Conservation (phyloP, 148 eudicot genomes). For the Diospyros lotus region DNA sequence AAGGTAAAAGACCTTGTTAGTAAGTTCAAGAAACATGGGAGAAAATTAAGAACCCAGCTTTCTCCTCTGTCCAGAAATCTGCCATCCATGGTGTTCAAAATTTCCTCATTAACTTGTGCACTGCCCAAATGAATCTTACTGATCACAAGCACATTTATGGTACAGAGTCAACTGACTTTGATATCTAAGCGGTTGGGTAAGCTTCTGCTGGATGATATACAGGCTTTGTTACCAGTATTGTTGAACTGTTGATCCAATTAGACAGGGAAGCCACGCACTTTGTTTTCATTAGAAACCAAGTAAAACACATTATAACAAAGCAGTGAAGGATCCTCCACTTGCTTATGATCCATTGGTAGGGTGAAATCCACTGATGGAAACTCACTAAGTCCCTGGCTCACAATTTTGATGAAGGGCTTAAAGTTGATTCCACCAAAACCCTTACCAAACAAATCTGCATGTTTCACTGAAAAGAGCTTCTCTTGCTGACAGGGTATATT, state of each 20-base stretch:
- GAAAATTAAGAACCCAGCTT: not conserved
- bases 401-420: too few species aligned
- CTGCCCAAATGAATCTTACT: not conserved
- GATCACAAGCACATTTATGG: not conserved
- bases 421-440: not conserved
- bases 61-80: not conserved
- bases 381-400: too few species aligned
- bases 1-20: not conserved
- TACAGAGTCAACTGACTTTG: not conserved
- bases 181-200: not conserved
- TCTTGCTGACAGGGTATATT: slow-evolving; percentile 55
- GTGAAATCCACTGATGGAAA: too few species aligned
- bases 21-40: not conserved
- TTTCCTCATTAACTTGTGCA: not conserved
- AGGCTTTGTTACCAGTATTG: too few species aligned
- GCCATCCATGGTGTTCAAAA: not conserved
- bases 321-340: too few species aligned
- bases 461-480: not conserved
- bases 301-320: too few species aligned
- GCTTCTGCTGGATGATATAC: too few species aligned
- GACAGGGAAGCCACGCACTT: too few species aligned
- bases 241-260: too few species aligned
- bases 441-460: too few species aligned
- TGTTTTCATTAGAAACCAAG: too few species aligned
- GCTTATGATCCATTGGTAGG: too few species aligned